Percentiles rank a stretch among this genome's conserved stretches.
These are phyloP conservation scores for Calonectria henricotiae DNA, from an alignment of 2,329 filamentous ascomycete species.

Conservation along the genomic window DNA sequence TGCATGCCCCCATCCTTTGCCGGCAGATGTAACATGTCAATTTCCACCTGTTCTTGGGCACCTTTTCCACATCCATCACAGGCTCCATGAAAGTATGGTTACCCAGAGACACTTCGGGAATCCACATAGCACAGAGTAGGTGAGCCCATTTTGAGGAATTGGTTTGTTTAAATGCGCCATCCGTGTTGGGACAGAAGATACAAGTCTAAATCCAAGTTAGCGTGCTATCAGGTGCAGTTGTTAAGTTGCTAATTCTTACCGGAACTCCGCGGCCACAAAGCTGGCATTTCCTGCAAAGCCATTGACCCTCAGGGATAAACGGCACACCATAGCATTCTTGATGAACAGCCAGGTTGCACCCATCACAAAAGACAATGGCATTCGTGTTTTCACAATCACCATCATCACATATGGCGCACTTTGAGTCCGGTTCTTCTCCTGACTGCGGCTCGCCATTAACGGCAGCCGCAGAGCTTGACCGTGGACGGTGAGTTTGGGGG, in stretches of 20 bases:
- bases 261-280: slow-evolving; percentile 93
- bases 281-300: slow-evolving; percentile 97
- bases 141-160: slow-evolving; percentile 98
- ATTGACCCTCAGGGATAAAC: slow-evolving; percentile 98
- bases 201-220: slow-evolving; percentile 75
- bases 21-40: slow-evolving; percentile 96
- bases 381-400: slow-evolving; percentile 99
- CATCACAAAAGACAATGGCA: slow-evolving; percentile 98
- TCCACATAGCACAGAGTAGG: slow-evolving; percentile 97
- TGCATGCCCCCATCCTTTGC: slow-evolving; percentile 97
- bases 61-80: slow-evolving; percentile 97
- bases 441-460: slow-evolving; percentile 90
- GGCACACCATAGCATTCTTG: slow-evolving; percentile 99
- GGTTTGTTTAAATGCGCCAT: slow-evolving; percentile 98
- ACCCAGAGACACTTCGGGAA: slow-evolving; percentile 94
- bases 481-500: slow-evolving; percentile 91
- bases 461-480: slow-evolving; percentile 93
- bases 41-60: slow-evolving; percentile 95
- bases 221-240: slow-evolving; percentile 8
- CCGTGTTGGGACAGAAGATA: slow-evolving; percentile 98
- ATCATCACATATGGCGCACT: slow-evolving; percentile 97
- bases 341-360: slow-evolving; percentile 96
- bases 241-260: slow-evolving; percentile 64
- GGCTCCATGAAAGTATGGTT: slow-evolving; percentile 99
- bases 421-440: slow-evolving; percentile 96